Conservation (phyloP, 2,329 filamentous ascomycete species). For the Beauveria sp. region DNA sequence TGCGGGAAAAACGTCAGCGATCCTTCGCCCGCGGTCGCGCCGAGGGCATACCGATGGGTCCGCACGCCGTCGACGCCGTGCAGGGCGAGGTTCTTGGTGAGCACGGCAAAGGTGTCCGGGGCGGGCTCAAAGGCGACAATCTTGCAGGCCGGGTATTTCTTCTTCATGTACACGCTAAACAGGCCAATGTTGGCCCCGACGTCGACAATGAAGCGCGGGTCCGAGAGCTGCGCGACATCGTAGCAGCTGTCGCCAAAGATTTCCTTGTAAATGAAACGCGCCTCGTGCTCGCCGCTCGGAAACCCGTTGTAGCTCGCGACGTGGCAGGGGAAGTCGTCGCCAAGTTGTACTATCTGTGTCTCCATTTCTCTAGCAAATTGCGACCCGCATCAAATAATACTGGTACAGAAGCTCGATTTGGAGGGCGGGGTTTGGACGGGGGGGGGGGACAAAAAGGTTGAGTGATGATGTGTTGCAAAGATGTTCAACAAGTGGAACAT, state of each 20-base stretch:
- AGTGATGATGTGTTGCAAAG: no score
- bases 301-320: conserved; percentile 4
- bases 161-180: conserved; percentile 20
- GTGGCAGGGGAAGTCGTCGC: not conserved
- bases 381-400: not conserved
- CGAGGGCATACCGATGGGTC: conserved; percentile 13
- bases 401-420: not conserved
- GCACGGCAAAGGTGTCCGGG: conserved; percentile 14
- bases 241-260: conserved; percentile 19
- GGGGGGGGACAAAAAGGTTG: not conserved
- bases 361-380: not conserved
- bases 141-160: conserved; percentile 16
- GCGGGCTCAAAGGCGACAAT: conserved; percentile 21
- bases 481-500: no score
- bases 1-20: conserved; percentile 16
- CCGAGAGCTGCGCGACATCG: conserved; percentile 12
- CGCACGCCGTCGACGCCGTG: conserved; percentile 12
- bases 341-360: not conserved
- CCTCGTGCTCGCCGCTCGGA: conserved; percentile 12
- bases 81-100: conserved; percentile 16
- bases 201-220: conserved; percentile 16
- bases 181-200: conserved; percentile 22
- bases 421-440: not conserved
- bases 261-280: conserved; percentile 17
- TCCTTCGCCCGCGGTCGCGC: not conserved